Evolutionary conservation across 1,139 yeast genomes (phyloP).

Genomic region (Meyerozyma carpophila): DNA sequence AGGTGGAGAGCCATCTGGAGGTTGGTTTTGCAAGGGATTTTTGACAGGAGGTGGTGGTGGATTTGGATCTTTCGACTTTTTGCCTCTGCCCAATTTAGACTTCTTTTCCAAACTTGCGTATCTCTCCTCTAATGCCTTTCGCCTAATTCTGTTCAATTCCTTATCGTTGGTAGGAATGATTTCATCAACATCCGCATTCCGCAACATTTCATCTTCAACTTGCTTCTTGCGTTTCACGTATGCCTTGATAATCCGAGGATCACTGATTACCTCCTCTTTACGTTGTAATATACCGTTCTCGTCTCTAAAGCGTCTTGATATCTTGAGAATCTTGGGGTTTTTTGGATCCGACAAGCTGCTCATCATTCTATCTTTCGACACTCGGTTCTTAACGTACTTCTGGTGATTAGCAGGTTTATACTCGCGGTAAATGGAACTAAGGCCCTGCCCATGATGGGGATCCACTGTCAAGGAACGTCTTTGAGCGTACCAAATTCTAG

Average conservation of each 20-base stretch:
- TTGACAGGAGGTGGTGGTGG: conserved; percentile 17
- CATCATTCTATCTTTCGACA: conserved; percentile 29
- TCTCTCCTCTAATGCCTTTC: conserved; percentile 76
- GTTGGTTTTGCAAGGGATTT: conserved; percentile 38
- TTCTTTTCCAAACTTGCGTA: conserved; percentile 80
- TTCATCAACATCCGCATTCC: conserved; percentile 56
- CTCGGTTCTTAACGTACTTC: conserved; percentile 23
- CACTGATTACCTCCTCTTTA: conserved; percentile 70
- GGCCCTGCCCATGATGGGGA: conserved; percentile 24
- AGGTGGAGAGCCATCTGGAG: conserved; percentile 44
- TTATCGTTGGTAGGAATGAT: conserved; percentile 79
- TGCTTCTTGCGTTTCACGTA: conserved; percentile 76
- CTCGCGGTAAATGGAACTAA: conserved; percentile 31
- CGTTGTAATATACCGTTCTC: conserved; percentile 84
- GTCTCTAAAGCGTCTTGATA: conserved; percentile 77
- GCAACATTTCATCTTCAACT: conserved; percentile 62
- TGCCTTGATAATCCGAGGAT: conserved; percentile 83
- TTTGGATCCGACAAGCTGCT: conserved; percentile 2
- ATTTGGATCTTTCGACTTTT: conserved; percentile 13
- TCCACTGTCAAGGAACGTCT: conserved; percentile 55
- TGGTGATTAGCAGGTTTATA: conserved; percentile 35
- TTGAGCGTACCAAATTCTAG: conserved; percentile 88
- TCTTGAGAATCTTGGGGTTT: conserved; percentile 50
- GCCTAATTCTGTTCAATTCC: conserved; percentile 73
- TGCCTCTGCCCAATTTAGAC: conserved; percentile 39